These are phyloP conservation scores for Solanum peruvianum DNA, from an alignment of 257 asterid genomes.

Conservation along the genomic window DNA sequence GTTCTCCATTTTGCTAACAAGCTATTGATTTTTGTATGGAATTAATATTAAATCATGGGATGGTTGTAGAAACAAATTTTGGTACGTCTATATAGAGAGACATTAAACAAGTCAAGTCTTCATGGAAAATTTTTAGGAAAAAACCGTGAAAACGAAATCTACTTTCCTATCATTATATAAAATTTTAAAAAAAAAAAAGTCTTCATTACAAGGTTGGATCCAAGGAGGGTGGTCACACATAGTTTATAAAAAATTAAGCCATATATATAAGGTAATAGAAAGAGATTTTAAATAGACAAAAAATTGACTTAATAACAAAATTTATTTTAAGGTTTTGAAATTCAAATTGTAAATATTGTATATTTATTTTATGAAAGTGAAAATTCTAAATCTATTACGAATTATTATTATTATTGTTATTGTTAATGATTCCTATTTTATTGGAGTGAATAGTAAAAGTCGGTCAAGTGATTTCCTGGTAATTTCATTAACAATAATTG, in stretches of 20 bases:
- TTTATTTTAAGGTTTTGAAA: background rate
- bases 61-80: background rate
- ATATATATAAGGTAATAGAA: too few relatives aligned
- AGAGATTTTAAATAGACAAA: too few relatives aligned
- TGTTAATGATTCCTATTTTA: background rate
- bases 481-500: background rate
- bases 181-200: background rate
- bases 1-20: background rate
- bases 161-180: background rate
- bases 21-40: background rate
- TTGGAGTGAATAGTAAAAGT: background rate
- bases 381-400: too few relatives aligned
- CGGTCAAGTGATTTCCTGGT: background rate
- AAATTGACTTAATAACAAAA: fast-evolving
- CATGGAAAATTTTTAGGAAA: background rate
- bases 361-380: background rate
- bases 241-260: too few relatives aligned
- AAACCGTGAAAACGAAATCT: background rate
- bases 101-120: background rate
- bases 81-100: background rate
- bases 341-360: too few relatives aligned
- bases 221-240: background rate
- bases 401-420: too few relatives aligned
- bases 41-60: background rate
- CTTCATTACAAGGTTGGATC: background rate